Conservation (phyloP, 345 rosid genomes). For the Pistacia integerrima region DNA sequence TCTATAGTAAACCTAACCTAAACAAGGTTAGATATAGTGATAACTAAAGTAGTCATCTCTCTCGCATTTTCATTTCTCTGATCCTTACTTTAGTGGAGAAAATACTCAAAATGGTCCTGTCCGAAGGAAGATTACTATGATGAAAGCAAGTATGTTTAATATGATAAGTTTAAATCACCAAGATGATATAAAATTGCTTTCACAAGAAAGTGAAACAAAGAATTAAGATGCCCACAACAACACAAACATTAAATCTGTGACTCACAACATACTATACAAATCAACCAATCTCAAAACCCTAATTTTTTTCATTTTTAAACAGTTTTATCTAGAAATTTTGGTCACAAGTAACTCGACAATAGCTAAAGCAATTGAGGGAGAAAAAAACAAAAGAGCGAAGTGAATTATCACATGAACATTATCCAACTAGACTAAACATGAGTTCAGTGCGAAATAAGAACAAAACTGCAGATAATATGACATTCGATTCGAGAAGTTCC, state of each 20-base stretch:
- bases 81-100: not conserved
- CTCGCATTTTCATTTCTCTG: not conserved
- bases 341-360: not conserved
- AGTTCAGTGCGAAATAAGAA: slow-evolving; percentile 29
- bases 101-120: not conserved
- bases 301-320: too few relatives aligned
- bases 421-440: slow-evolving; percentile 36
- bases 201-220: not conserved
- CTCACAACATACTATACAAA: not conserved
- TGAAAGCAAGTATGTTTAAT: not conserved
- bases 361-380: slow-evolving; percentile 1
- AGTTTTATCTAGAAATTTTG: too few relatives aligned
- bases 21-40: not conserved
- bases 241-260: not conserved
- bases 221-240: not conserved
- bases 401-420: slow-evolving; percentile 33
- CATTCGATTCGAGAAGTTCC: slow-evolving; percentile 31
- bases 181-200: not conserved
- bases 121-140: not conserved
- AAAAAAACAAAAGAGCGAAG: not conserved
- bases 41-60: not conserved
- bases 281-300: too few relatives aligned
- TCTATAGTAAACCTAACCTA: not conserved
- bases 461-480: slow-evolving; percentile 50
- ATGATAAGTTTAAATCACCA: not conserved